Conservation (phyloP, 768 basidiomycete species). For the Sarcomyxa edulis region DNA sequence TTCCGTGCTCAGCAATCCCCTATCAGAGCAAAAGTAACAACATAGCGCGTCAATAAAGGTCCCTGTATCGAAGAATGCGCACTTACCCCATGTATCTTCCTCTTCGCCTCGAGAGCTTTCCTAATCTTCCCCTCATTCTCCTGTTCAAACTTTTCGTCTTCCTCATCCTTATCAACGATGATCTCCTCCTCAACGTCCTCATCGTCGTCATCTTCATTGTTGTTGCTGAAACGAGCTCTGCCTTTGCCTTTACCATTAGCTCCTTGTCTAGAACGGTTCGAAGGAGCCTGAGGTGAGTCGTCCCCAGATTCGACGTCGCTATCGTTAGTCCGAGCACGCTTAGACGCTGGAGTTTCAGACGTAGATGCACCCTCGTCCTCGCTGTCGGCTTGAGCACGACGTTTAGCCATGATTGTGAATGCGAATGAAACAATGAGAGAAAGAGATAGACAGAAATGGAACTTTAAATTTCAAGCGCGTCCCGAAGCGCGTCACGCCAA, state of each 20-base stretch:
- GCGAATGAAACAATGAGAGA: background rate
- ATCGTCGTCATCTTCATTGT: slow-evolving; percentile 22
- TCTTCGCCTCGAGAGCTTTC: slow-evolving; percentile 43
- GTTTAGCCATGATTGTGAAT: slow-evolving; percentile 49
- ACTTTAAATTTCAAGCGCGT: no score
- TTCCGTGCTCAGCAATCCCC: slow-evolving; percentile 81
- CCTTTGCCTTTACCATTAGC: slow-evolving; percentile 23
- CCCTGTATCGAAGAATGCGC: slow-evolving; percentile 1
- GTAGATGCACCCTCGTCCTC: slow-evolving; percentile 29
- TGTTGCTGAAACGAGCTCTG: slow-evolving; percentile 26
- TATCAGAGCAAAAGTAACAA: slow-evolving; percentile 21
- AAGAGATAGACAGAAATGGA: no score
- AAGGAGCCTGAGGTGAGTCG: slow-evolving; percentile 9
- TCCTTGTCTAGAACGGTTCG: slow-evolving; percentile 11
- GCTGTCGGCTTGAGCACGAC: slow-evolving; percentile 37
- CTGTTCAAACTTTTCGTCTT: slow-evolving; percentile 64
- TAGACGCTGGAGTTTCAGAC: slow-evolving; percentile 18
- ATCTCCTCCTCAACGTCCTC: slow-evolving; percentile 18
- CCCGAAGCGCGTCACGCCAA: no score
- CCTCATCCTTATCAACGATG: slow-evolving; percentile 40
- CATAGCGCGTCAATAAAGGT: slow-evolving; percentile 5
- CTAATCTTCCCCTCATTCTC: slow-evolving; percentile 53
- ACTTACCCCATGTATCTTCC: slow-evolving; percentile 44
- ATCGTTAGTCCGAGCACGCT: slow-evolving; percentile 26
- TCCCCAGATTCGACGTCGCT: slow-evolving; percentile 17